Base-by-base conservation (phyloP, 176 grass and related monocot genomes). In the Zizania latifolia region DNA sequence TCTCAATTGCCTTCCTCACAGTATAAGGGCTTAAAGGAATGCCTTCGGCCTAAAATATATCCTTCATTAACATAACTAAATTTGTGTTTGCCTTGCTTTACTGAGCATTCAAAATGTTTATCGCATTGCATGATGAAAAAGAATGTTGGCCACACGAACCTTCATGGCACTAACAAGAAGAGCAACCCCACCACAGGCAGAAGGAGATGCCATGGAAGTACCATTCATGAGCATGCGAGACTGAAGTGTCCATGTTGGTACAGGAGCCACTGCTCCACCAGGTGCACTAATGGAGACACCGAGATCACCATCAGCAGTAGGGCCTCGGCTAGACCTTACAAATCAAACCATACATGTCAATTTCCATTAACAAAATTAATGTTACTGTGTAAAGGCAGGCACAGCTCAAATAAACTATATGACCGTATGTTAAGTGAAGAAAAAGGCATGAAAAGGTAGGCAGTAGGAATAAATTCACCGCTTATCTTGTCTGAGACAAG, bases 151-250 rank as follows among this genome's bases (percentile, higher is more conserved):
- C n/a, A 70, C 26, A 73, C 76, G 66, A 62, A 90, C 94, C 91
- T 98, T 98, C 91, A 98, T 98, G 37, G 88, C 94, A 84, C 94
- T 92, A 83, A 98, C 77, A 75, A 98, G 89, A 81, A 98, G 94
- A 83, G 94, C 91, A 81, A 98, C 84, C 33, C 94, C 89, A 59
- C 94, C 94, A 65, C 94, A 98, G 54, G 94, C 91, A 82, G 84
- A 98, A 75, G 94, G 94, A 75, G 94, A 98, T 68, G 94, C 35
- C 94, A 98, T 98, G 36, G 94, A 98, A 85, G 94, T 98, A 64
- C 94, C 94, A 72, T 98, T 98, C 94, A 98, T 98, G 57, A 98
- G 94, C 88, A 93, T 90, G 62, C 94, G 94, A 19, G 86, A 84
- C 77, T 98, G 94, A 80, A 98, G 84, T 34, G 94, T 94, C 94